Evolutionary conservation across 768 basidiomycete species (phyloP), one percentile per base, ranked within the genome.

Genomic region (Tephrocybe sp.): DNA sequence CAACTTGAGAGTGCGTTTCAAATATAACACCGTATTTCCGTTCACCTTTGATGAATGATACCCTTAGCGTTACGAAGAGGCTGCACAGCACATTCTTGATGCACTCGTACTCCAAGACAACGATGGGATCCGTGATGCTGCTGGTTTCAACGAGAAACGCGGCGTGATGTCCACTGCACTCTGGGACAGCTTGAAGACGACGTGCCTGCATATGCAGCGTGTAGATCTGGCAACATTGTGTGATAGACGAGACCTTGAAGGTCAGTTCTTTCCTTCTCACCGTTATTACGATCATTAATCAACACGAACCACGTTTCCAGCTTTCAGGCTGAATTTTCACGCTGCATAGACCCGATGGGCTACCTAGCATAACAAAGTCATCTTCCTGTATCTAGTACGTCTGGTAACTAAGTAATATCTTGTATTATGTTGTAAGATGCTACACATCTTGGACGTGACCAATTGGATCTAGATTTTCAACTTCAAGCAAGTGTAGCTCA

Each of bases 161-260:
- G 89, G 88, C 7, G 82, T 95, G 38, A 87, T 85, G 2, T 86
- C 88, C 21, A 77, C 76, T 15, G 78, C 87, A 2, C 69, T 98
- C 32, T 98, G 96, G 96, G 89, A 92, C 44, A 90, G 87, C 60
- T 69, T 98, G 56, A 85, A 84, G 68, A 90, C 85, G 32, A 83
- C 86, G 30, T 91, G 90, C 64, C 60, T 92, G 63, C 84, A 93
- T 61, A 76, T 96, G 71, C 83, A 87, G 52, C 72, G 92, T 47
- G 68, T 78, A 4, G 94, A 96, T 65, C 70, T 96, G 32, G 86
- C 88, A 19, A 72, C 76, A 9, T 68, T 90, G 34, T 94, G 92
- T 63, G 86, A 89, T 52, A 63, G 63, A 35, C 79, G 76, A 53
- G 84, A 97, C 67, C 72, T 96, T 4, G 84, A 87, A 59, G 74